Evolutionary conservation across 2,329 filamentous ascomycete genomes (phyloP), one percentile per base, ranked within the genome.

Genomic region (Fonsecaea pedrosoi): DNA sequence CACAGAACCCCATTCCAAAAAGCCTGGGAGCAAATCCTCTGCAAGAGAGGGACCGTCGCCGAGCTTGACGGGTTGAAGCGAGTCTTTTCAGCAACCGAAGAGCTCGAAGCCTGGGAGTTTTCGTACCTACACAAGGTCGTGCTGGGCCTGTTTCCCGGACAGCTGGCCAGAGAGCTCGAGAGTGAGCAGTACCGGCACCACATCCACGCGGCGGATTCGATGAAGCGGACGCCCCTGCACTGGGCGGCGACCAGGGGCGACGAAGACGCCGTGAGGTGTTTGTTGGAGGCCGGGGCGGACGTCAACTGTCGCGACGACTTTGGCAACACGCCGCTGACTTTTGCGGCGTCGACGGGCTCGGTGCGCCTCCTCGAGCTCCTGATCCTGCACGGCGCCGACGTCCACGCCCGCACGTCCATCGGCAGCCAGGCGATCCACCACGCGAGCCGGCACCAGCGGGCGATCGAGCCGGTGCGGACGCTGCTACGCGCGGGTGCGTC

Each of bases 141-240:
- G 4, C n/a, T 48, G n/a, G 42, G n/a, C 4, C 18, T 48, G 21
- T 48, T 21, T 48, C 42, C 42, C 6, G n/a, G 10, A 13, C 13
- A 4, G 21, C 10, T 48, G 42, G 42, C 42, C n/a, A 21, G 18
- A 8, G 42, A 48, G 42, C n/a, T 48, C n/a, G n/a, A 48, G n/a
- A 48, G 21, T 48, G 42, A 21, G n/a, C 42, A 48, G 42, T 48
- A 48, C 42, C 42, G 15, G 7, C 7, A 30, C 21, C 58, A 61
- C 12, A 32, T 61, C 13, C 18, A 54, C 40, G 18, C 10, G 6
- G 10, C 13, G 40, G 58, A 61, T 35, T 18, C 21, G 40, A 45
- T n/a, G 45, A 48, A 50, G 9, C 58, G 48, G 32, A 62, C 60
- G 3, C 25, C 60, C 30, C 60, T 62, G 13, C 60, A 62, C 50